Evolutionary conservation across 257 asterid species (phyloP).

Genomic region (Coffea eugenioides): DNA sequence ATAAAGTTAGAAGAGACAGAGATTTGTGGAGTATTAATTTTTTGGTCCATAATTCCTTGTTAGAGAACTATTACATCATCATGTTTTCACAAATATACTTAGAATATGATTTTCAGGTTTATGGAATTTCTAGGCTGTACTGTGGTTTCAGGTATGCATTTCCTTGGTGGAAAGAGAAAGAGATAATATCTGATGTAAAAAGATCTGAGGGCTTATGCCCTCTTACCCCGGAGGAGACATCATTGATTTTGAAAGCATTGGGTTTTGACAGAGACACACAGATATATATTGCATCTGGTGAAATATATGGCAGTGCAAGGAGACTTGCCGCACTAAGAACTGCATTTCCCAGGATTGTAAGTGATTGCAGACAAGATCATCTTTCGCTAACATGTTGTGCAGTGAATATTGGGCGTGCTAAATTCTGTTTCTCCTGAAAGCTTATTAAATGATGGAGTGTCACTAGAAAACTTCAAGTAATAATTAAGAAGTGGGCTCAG

Average conservation of each 20-base stretch:
- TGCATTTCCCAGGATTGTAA: constrained; percentile 84
- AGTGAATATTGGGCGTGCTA: not conserved
- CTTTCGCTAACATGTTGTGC: not conserved
- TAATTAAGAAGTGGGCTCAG: not conserved
- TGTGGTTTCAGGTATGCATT: constrained; percentile 65
- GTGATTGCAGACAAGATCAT: constrained; percentile 21
- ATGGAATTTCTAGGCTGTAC: constrained; percentile 7
- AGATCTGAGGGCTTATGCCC: constrained; percentile 86
- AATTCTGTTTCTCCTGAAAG: not conserved
- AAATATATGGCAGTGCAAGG: constrained; percentile 75
- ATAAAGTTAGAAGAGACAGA: not conserved
- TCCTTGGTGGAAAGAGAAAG: constrained; percentile 99
- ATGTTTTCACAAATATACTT: not conserved
- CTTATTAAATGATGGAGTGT: not conserved
- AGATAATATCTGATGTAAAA: constrained; percentile 76
- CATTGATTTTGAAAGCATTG: constrained; percentile 76
- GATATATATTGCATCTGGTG: constrained; percentile 92
- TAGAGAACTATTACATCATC: not conserved
- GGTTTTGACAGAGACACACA: constrained; percentile 66
- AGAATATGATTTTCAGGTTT: not conserved
- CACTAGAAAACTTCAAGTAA: not conserved
- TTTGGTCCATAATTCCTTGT: not conserved
- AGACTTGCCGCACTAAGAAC: constrained; percentile 73
- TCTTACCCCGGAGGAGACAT: constrained; percentile 86
- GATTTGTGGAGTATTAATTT: not conserved